Conservation (phyloP, 129 eudicot genomes). For the Scalesia atractyloides region DNA sequence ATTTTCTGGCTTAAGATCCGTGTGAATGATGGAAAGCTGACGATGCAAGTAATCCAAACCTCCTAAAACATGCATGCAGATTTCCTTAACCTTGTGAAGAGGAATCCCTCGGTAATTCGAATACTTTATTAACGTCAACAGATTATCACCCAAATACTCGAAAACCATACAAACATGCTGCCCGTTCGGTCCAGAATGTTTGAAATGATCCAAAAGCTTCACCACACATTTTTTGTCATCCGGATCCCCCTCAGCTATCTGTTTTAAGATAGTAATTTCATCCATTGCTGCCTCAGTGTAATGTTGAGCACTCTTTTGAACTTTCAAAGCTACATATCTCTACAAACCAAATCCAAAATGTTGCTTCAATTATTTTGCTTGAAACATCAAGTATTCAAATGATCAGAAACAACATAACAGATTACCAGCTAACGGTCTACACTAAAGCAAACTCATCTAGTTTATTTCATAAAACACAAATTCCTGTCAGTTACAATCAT, state of each 20-base stretch:
- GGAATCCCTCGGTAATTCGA: slow-evolving; percentile 79
- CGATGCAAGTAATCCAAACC: slow-evolving; percentile 96
- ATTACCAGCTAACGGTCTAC: background rate
- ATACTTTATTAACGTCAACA: slow-evolving; percentile 83
- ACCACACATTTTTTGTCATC: slow-evolving; percentile 82
- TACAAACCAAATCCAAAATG: slow-evolving; percentile 30
- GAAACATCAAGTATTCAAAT: slow-evolving; percentile 14
- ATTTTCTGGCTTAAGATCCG: slow-evolving; percentile 94
- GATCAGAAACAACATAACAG: slow-evolving; percentile 16
- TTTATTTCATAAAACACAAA: background rate
- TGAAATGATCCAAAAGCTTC: slow-evolving; percentile 90
- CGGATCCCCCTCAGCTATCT: slow-evolving; percentile 85
- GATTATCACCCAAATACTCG: slow-evolving; percentile 88
- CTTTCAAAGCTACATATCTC: slow-evolving; percentile 88
- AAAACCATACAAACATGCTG: slow-evolving; percentile 98
- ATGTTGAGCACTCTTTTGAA: slow-evolving; percentile 95
- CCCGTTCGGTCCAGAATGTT: slow-evolving; percentile 93
- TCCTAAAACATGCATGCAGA: slow-evolving; percentile 73
- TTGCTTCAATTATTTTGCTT: background rate
- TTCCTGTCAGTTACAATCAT: background rate
- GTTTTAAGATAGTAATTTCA: slow-evolving; percentile 81
- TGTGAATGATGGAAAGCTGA: slow-evolving; percentile 84
- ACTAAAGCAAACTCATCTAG: background rate
- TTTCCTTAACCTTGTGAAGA: slow-evolving; percentile 77
- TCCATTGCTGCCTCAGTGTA: slow-evolving; percentile 96